Conservation (phyloP, 2,329 filamentous ascomycete genomes). For the Epichloe elymi region DNA sequence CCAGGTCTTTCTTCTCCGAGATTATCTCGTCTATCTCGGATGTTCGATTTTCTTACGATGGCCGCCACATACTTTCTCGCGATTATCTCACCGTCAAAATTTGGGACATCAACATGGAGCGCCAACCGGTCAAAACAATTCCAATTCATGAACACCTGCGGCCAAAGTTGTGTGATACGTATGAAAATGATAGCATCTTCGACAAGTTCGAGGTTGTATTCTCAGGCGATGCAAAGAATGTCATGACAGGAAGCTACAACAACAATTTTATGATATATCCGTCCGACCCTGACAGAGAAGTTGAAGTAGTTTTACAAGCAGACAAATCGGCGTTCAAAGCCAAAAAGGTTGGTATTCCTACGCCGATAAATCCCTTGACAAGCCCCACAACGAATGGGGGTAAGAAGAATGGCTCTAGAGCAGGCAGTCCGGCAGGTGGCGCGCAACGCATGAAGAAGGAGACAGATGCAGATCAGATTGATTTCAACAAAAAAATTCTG, state of each 20-base stretch:
- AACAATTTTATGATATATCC: constrained; percentile 99
- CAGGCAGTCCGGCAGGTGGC: constrained; percentile 70
- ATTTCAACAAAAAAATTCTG: constrained; percentile 99
- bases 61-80: constrained; percentile 90
- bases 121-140: constrained; percentile 94
- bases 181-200: constrained; percentile 98
- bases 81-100: constrained; percentile 99
- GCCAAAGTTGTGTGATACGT: constrained; percentile 90
- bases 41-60: constrained; percentile 92
- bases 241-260: constrained; percentile 99
- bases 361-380: constrained; percentile 77
- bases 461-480: constrained; percentile 97
- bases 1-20: constrained; percentile 98
- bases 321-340: constrained; percentile 99
- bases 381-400: constrained; percentile 60
- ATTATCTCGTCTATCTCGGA: constrained; percentile 99
- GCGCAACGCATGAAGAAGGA: constrained; percentile 93
- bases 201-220: constrained; percentile 99
- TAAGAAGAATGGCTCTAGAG: constrained; percentile 82
- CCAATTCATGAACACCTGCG: constrained; percentile 96
- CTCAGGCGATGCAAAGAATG: constrained; percentile 94
- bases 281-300: constrained; percentile 88
- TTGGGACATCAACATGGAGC: constrained; percentile 99
- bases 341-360: constrained; percentile 97
- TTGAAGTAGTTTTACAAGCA: constrained; percentile 91